Evolutionary conservation across 2,329 filamentous ascomycete species (phyloP), one percentile per base, ranked within the genome.

Genomic region (Penicillium sp.): DNA sequence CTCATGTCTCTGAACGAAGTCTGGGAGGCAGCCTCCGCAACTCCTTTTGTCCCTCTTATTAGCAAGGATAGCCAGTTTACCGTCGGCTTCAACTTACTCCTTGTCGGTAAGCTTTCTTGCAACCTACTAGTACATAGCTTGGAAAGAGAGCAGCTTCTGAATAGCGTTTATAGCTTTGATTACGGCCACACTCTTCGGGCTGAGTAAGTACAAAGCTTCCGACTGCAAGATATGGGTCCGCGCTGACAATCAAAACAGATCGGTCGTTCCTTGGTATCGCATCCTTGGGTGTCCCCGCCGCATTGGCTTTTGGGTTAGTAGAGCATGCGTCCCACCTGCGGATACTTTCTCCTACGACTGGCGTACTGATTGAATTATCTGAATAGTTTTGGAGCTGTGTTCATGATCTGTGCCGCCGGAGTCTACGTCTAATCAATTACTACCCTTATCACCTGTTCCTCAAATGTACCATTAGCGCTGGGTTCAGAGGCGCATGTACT

Each of bases 321-420:
- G 51, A 18, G 7, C 16, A 75, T 33, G 44, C 41, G 38, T 44
- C 14, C 31, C 38, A 36, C 49, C 28, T 53, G 22, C 4, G 5
- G 22, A 25, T 25, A 25, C 34, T 56, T 22, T 66, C 18, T n/a
- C 14, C 14, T 16, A 11, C 11, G n/a, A 31, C 28, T 27, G 13
- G 27, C 19, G 28, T 52, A 36, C 52, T 47, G 22, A 42, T 22
- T 30, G 40, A 18, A 13, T 40, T n/a, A 19, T 34, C n/a, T 27
- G 27, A 13, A 16, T 45, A 96, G 92, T 42, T 88, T 95, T 72
- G 93, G 93, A 62, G 86, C 92, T 42, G 90, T 99, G 38, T 96
- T 93, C 75, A 95, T 96, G 87, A 97, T 99, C 75, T 99, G 93
- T 75, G 93, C 91, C 53, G 93, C 93, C 69, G 93, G 93, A 70